These are phyloP conservation scores for Olyra latifolia DNA, from an alignment of 176 grass and related monocot genomes.

Conservation along the genomic window DNA sequence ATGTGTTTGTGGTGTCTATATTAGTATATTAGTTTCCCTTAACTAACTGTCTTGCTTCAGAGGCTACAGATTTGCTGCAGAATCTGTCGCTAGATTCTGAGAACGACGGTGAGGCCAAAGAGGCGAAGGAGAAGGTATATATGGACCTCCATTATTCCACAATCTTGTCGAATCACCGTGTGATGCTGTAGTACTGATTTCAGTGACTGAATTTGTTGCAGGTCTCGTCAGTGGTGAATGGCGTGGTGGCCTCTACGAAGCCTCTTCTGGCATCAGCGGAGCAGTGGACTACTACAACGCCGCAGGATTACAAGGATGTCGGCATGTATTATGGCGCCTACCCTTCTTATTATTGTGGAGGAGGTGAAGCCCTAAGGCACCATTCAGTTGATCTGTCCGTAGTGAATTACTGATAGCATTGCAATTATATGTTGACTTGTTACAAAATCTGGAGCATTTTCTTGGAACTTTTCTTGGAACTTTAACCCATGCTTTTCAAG, in stretches of 20 bases:
- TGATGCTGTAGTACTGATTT: neutral
- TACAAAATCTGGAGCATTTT: neutral
- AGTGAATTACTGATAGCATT: neutral
- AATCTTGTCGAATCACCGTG: neutral
- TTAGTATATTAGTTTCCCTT: slow-evolving; percentile 39
- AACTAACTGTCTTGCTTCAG: slow-evolving; percentile 43
- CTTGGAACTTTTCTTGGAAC: neutral
- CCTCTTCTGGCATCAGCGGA: slow-evolving; percentile 22
- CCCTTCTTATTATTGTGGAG: slow-evolving; percentile 68
- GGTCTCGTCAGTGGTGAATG: slow-evolving; percentile 30
- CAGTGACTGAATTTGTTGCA: neutral
- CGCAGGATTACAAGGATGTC: slow-evolving; percentile 47
- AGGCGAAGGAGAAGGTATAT: slow-evolving; percentile 45
- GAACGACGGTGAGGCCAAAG: slow-evolving; percentile 37
- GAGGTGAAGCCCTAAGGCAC: slow-evolving; percentile 38
- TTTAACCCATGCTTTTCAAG: neutral
- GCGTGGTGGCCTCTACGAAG: slow-evolving; percentile 1
- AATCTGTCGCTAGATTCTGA: slow-evolving; percentile 58
- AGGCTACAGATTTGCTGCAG: slow-evolving; percentile 60
- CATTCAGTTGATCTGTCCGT: neutral
- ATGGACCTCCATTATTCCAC: neutral
- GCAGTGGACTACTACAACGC: slow-evolving; percentile 38
- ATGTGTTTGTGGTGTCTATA: neutral
- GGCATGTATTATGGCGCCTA: slow-evolving; percentile 61
- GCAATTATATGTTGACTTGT: neutral